Base-by-base conservation (phyloP, 768 basidiomycete genomes). In the Baorangia bicolor region DNA sequence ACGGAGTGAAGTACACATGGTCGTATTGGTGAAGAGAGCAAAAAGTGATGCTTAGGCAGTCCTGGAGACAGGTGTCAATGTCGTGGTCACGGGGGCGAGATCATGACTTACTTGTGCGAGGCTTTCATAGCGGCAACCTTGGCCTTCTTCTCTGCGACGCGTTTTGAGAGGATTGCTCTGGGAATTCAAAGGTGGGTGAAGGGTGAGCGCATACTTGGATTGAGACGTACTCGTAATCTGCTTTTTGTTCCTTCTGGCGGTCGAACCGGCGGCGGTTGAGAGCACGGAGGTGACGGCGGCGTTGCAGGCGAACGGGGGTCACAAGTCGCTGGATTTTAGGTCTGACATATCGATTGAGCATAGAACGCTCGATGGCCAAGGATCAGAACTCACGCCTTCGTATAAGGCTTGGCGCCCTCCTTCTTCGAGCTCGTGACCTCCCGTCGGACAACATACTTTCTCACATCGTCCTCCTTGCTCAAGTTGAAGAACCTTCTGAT, bases 401-500 rank as follows among this genome's bases (percentile, higher is more conserved):
- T 92, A 77, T 94, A 96, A 42, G 94, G 89, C 81, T 97, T 97
- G 48, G 88, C 91, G 61, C 81, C 77, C 68, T 84, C 83, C 82
- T 96, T 97, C 88, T 95, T 97, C 69, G 79, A 63, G 73, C 86
- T 88, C 76, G 76, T 86, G 42, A 98, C 93, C 78, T 97, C 94
- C 64, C 95, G 80, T 66, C 94, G 80, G 66, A 98, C 87, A 63
- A 97, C 95, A 74, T 96, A 98, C 78, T 97, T 95, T 78, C 92
- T 86, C 56, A 99, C 96, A 78, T 98, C 96, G 69, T 99, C 96
- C 69, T 95, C 89, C 84, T 98, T 98, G 78, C 83, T 81, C 72
- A 98, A 79, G 82, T 96, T 96, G 84, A 99, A 98, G 85, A 98
- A 97, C 71, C 77, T 83, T 74, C 94, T 84, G 77, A 99, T 98